A percentile compares a stretch with the other conserved stretches of the same genome.
These are phyloP conservation scores for Theobroma cacao DNA, from an alignment of 345 rosid species.

Conservation along the genomic window DNA sequence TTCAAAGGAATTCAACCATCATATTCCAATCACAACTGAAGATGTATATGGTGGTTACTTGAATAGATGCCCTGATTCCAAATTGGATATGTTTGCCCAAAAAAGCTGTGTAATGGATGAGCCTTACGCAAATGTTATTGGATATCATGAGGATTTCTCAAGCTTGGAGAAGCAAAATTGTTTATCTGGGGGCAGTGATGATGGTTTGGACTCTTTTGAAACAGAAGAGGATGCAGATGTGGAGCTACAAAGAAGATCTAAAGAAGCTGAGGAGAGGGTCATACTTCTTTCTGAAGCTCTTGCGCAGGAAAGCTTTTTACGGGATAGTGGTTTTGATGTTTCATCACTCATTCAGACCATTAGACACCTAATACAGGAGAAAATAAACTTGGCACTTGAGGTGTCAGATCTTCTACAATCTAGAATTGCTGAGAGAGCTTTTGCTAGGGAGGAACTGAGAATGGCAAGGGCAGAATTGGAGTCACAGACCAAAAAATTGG, in stretches of 20 bases:
- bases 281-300: constrained; percentile 62
- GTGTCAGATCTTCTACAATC: constrained; percentile 60
- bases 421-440: constrained; percentile 61
- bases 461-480: constrained; percentile 56
- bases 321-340: constrained; percentile 53
- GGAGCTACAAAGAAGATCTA: constrained; percentile 55
- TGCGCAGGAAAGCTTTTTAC: constrained; percentile 57
- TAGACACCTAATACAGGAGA: constrained; percentile 63
- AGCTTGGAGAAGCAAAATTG: constrained; percentile 29
- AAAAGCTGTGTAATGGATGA: constrained; percentile 42
- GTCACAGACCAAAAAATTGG: constrained; percentile 52
- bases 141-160: constrained; percentile 28
- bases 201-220: constrained; percentile 29
- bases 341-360: constrained; percentile 57
- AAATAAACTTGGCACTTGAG: constrained; percentile 70
- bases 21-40: constrained; percentile 73
- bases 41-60: constrained; percentile 64
- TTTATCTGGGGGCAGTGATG: constrained; percentile 27
- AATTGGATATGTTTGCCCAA: constrained; percentile 37
- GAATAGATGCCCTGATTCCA: constrained; percentile 42
- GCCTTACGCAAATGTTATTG: constrained; percentile 38
- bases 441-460: constrained; percentile 59
- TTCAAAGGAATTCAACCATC: constrained; percentile 38
- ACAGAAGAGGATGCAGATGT: constrained; percentile 47
- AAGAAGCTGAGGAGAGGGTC: constrained; percentile 77